Conservation (phyloP, 2,329 filamentous ascomycete species). For the Colletotrichum echinochloae region DNA sequence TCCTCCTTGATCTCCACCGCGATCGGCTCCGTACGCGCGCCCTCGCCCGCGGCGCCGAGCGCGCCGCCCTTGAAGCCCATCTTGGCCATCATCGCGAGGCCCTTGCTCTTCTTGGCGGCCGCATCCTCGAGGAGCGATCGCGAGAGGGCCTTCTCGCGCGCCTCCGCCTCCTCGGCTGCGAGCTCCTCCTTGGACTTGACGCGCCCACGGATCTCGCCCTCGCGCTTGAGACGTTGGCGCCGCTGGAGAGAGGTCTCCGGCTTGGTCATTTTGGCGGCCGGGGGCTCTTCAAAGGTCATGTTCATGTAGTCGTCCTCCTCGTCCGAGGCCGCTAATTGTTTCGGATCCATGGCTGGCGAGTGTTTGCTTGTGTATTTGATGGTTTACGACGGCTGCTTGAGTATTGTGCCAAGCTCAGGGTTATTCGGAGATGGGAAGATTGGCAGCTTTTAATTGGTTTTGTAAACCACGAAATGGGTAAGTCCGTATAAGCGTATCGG, state of each 20-base stretch:
- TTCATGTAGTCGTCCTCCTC: conserved; percentile 97
- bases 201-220: conserved; percentile 75
- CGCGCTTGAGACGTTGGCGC: conserved; percentile 64
- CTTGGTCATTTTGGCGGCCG: conserved; percentile 61
- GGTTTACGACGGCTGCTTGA: background rate
- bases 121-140: conserved; percentile 75
- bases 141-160: conserved; percentile 80
- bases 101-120: conserved; percentile 77
- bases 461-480: background rate
- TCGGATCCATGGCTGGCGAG: conserved; percentile 15
- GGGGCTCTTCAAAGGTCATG: conserved; percentile 84
- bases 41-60: conserved; percentile 71
- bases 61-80: conserved; percentile 89
- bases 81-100: conserved; percentile 95
- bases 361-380: background rate
- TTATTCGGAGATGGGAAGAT: background rate
- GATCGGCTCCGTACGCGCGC: conserved; percentile 74
- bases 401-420: background rate
- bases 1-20: conserved; percentile 81
- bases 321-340: conserved; percentile 22
- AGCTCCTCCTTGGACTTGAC: conserved; percentile 86
- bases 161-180: conserved; percentile 77
- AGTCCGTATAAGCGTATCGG: background rate
- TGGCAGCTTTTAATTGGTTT: background rate
- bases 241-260: conserved; percentile 66